Evolutionary conservation across 2,329 filamentous ascomycete species (phyloP), one percentile per base, ranked within the genome.

Genomic region (Teratosphaeriaceae sp.): DNA sequence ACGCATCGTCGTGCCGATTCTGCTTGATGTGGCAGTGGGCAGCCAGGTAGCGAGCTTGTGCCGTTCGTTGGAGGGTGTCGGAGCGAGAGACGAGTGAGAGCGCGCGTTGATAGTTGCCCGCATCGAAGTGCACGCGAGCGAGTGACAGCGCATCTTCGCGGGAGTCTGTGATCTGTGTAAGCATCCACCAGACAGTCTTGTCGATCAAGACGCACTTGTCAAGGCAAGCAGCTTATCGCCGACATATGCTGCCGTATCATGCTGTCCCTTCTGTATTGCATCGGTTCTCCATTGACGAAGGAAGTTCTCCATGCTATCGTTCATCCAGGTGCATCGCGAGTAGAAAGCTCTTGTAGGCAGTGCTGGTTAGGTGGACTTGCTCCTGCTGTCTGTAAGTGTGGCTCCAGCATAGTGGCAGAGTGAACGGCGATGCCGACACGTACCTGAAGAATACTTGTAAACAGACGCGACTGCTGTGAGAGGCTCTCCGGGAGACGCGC

Each of bases 71-170:
- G 55, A 92, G 78, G 49, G 97, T 78, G 63, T 94, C 85, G 63
- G 89, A 84, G 57, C 87, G 84, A 22, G 82, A 80, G 48, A 98
- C 80, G 52, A 96, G 85, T 19, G 86, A 78, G 57, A 95, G 83
- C 2, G 92, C 89, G 57, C 92, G 85, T 7, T 85, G 92, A 65
- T 94, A 96, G 71, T 97, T 95, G 56, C 88, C 89, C 38, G 88
- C 92, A 40, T 84, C 85, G 68, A 97, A 98, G 67, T 98, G 90
- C 27, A 95, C 88, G 67, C 97, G 90, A n/a, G 92, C 92, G 33
- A 98, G 82, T 84, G 88, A 96, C 62, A 95, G 95, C 30, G 89
- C 90, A 64, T 98, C 92, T 52, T 87, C 83, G 59, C 95, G 88
- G 63, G 90, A 85, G 60, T 89, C 92, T 96, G 9, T 40, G 7